These are phyloP conservation scores for Cordyceps cicadae DNA, from an alignment of 2,329 filamentous ascomycete genomes.

Conservation along the genomic window DNA sequence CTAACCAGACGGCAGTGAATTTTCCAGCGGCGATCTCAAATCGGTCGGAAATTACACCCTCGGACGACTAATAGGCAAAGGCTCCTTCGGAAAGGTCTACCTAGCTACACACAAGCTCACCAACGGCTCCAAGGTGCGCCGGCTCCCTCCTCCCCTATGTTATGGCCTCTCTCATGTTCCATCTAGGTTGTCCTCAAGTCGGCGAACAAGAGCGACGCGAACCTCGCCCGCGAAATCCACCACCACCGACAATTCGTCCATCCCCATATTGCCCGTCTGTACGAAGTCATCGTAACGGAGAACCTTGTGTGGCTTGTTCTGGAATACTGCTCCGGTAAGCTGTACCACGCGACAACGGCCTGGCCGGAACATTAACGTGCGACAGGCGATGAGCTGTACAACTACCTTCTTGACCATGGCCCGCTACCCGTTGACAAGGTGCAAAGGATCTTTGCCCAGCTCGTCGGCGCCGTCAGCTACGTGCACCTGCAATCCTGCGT, in stretches of 20 bases:
- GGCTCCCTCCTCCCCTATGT: background rate
- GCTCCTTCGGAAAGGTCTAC: constrained; percentile 97
- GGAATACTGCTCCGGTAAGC: constrained; percentile 84
- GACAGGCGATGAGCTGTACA: constrained; percentile 89
- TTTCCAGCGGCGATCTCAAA: constrained; percentile 81
- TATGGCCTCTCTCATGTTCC: background rate
- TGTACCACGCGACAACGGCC: background rate
- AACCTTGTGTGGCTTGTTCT: constrained; percentile 89
- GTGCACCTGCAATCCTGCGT: constrained; percentile 94
- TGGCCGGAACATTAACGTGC: background rate
- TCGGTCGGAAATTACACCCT: constrained; percentile 93
- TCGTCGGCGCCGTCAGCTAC: constrained; percentile 90
- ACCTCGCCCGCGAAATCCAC: constrained; percentile 94
- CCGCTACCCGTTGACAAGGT: constrained; percentile 77
- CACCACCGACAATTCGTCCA: constrained; percentile 97
- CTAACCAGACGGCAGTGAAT: constrained; percentile 59
- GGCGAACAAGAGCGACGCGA: constrained; percentile 89
- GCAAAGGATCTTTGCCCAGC: constrained; percentile 90
- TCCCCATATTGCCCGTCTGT: constrained; percentile 90
- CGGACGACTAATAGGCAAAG: constrained; percentile 88
- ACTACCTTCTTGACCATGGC: constrained; percentile 83
- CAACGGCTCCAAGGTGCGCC: constrained; percentile 84
- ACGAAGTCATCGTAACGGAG: constrained; percentile 98
- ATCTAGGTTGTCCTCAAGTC: constrained; percentile 91
- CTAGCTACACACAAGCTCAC: constrained; percentile 93